Evolutionary conservation across 805 yeast genomes (phyloP).

Genomic region (Candida methanosorbosa): DNA sequence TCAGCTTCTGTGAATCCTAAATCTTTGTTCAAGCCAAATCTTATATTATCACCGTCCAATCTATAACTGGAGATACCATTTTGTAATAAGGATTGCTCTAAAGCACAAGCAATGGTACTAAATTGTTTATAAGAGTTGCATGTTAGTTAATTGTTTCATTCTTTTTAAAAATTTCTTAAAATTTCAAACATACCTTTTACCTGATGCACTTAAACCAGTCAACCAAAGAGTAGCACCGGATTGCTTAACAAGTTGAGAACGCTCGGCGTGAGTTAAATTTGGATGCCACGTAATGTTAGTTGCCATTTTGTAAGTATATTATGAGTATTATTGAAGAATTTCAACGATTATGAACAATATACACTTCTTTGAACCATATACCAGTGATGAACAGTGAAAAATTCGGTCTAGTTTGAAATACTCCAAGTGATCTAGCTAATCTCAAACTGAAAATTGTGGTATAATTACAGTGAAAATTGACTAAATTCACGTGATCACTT

Average conservation of each 20-base stretch:
- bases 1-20: conserved; percentile 88
- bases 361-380: too few species aligned
- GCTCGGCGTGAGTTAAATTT: conserved; percentile 78
- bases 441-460: too few species aligned
- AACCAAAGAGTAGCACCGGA: conserved; percentile 90
- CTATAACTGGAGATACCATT: conserved; percentile 71
- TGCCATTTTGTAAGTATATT: conserved; percentile 48
- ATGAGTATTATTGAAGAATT: background rate
- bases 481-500: too few species aligned
- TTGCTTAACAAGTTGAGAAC: conserved; percentile 64
- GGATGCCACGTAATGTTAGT: conserved; percentile 96
- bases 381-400: too few species aligned
- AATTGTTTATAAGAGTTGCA: conserved; percentile 1
- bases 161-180: background rate
- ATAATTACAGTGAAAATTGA: too few species aligned
- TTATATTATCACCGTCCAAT: conserved; percentile 88
- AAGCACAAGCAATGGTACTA: conserved; percentile 86
- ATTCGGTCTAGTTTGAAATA: too few species aligned
- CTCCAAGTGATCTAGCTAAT: too few species aligned
- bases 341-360: too few species aligned
- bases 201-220: conserved; percentile 92
- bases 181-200: conserved; percentile 41
- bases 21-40: conserved; percentile 93
- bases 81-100: conserved; percentile 73
- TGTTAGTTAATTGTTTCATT: background rate